Conservation (phyloP, 257 asterid genomes). For the Nicotiana tomentosiformis region DNA sequence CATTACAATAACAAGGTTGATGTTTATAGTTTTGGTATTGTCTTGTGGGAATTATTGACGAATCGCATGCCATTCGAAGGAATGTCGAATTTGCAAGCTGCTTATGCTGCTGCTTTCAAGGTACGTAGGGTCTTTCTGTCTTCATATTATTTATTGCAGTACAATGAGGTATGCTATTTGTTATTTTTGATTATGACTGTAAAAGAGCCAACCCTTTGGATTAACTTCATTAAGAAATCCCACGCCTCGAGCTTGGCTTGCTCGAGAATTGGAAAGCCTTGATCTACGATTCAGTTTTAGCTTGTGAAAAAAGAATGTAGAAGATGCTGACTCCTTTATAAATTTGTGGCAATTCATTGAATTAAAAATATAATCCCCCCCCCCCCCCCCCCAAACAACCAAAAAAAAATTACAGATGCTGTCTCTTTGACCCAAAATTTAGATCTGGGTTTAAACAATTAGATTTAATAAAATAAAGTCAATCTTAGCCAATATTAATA, state of each 20-base stretch:
- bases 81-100: conserved; percentile 98
- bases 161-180: neutral
- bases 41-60: conserved; percentile 79
- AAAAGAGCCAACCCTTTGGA: neutral
- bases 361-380: neutral
- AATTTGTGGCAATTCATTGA: neutral
- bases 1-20: conserved; percentile 94
- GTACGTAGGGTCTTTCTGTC: conserved; percentile 24
- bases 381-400: neutral
- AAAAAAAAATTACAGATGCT: neutral
- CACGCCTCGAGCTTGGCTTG: neutral
- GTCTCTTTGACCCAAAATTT: too few relatives aligned
- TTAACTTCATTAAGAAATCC: neutral
- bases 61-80: conserved; percentile 99
- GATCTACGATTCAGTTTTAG: neutral
- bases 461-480: too few relatives aligned
- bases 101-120: conserved; percentile 99
- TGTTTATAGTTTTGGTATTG: conserved; percentile 94
- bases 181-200: neutral
- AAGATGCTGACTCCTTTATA: neutral
- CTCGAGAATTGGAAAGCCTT: neutral
- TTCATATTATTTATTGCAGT: neutral
- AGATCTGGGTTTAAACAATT: too few relatives aligned
- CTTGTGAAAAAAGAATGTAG: neutral
- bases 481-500: too few relatives aligned